A percentile compares a stretch with the other conserved stretches of the same genome.
These are phyloP conservation scores for Exophiala viscosa DNA, from an alignment of 2,329 filamentous ascomycete species.

Conservation along the genomic window DNA sequence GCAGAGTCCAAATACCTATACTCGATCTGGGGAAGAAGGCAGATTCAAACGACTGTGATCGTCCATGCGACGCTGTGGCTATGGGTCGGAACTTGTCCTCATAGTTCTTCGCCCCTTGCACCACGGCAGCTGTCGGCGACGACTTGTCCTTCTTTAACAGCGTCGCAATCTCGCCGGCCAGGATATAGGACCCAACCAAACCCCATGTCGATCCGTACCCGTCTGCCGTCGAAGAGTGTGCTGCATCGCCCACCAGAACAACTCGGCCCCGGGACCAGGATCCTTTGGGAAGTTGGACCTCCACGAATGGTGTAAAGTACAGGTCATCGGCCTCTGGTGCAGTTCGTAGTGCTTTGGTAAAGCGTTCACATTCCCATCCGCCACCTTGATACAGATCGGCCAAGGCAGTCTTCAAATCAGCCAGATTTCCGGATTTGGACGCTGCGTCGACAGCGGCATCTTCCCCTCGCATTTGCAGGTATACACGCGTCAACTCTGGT, in stretches of 20 bases:
- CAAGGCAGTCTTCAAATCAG: slow-evolving; percentile 32
- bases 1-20: background rate
- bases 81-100: slow-evolving; percentile 41
- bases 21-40: background rate
- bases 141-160: background rate
- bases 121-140: background rate
- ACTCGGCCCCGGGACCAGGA: slow-evolving; percentile 40
- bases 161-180: slow-evolving; percentile 50
- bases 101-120: slow-evolving; percentile 35
- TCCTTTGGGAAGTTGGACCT: slow-evolving; percentile 35
- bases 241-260: slow-evolving; percentile 46
- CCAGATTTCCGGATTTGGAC: slow-evolving; percentile 11
- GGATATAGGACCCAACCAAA: slow-evolving; percentile 48
- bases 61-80: background rate
- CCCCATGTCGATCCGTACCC: slow-evolving; percentile 37
- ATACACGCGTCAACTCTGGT: slow-evolving; percentile 22
- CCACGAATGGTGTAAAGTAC: slow-evolving; percentile 41
- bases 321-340: slow-evolving; percentile 37
- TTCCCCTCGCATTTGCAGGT: slow-evolving; percentile 13
- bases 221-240: slow-evolving; percentile 38
- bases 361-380: slow-evolving; percentile 37
- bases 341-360: slow-evolving; percentile 38
- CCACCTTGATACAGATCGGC: slow-evolving; percentile 33
- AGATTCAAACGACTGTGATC: background rate
- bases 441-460: background rate